Evolutionary conservation across 2,329 filamentous ascomycete species (phyloP), one percentile per base, ranked within the genome.

Genomic region (Trichoderma sp.): DNA sequence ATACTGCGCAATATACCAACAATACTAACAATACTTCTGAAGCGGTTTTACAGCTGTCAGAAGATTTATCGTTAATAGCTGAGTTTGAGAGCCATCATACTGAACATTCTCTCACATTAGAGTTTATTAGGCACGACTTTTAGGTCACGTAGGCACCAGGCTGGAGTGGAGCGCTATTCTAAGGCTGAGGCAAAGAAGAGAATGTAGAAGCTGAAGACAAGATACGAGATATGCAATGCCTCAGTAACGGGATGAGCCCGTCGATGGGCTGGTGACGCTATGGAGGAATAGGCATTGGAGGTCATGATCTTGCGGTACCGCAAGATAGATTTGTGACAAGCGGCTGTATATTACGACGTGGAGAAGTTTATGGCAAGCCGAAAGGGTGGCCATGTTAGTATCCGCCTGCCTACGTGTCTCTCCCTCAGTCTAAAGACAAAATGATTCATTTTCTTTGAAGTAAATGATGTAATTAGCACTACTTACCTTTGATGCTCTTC

Each of bases 211-310:
- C 15, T 43, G 39, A 43, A 3, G 15, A n/a, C 15, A 39, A 39
- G 36, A 39, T 39, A 15, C 15, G 36, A 39, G 36, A 39, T 39
- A 39, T 0, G 36, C 15, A 39, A 17, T 17, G 6, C 15, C 1
- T 17, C 36, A 39, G 15, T 17, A 17, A 39, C 1, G 6, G 3
- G 3, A 17, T 0, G 15, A 39, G 36, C 0, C 36, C 6, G 3
- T 3, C 15, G 15, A 39, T 1, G 3, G 36, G 15, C 3, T 39
- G 15, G 2, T 39, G 15, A 6, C 1, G 0, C 0, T 8, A 17
- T 2, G 36, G 36, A 3, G 36, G 3, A 17, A 39, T 4, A 17
- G 36, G 15, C n/a, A n/a, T n/a, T n/a, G n/a, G n/a, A n/a, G n/a
- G n/a, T n/a, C n/a, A n/a, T 6, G 15, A 39, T 39, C 1, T 1